Evolutionary conservation across 495 filamentous ascomycete species (phyloP), one percentile per base, ranked within the genome.

Genomic region (Penicillium egyptiacum): DNA sequence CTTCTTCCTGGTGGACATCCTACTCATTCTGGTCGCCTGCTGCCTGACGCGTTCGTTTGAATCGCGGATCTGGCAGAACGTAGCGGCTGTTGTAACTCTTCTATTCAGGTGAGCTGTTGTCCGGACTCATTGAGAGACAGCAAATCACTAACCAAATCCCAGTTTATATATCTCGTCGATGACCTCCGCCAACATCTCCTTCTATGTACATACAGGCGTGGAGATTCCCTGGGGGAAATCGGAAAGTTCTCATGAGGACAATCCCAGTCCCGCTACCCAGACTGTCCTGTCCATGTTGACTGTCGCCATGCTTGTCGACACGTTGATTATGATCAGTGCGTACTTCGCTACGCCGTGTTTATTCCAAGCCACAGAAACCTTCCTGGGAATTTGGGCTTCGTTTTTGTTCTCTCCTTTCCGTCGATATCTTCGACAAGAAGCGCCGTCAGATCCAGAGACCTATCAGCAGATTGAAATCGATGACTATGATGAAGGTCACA

Each of bases 1-100:
- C 11, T 69, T 69, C 49, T 69, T 69, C 40, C n/a, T 66, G 11
- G 61, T 55, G 20, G 66, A 69, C 57, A 50, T 63, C 17, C 5
- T 68, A 2, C 41, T 59, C 23, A 63, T 69, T 39, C 37, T 60
- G 46, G 39, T 64, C 53, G 58, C 51, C 37, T 58, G 58, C 51
- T 53, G 5, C 46, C 57, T 63, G 49, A 35, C 53, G 46, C 59
- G 56, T 31, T 47, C 43, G 6, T 62, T 57, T 16, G 19, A 42
- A 23, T 54, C 43, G 37, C 49, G 28, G 22, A 14, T 20, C 7
- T 3, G 22, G 0, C 50, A 50, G 11, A 40, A 50, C n/a, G 14
- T 62, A n/a, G 59, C 56, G 4, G 63, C 59, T 10, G 22, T 60
- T 39, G 30, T 53, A 22, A 44, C 45, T 17, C 47, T 53, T 4